Conservation (phyloP, 2,329 filamentous ascomycete genomes). For the Colletotrichum shisoi region DNA sequence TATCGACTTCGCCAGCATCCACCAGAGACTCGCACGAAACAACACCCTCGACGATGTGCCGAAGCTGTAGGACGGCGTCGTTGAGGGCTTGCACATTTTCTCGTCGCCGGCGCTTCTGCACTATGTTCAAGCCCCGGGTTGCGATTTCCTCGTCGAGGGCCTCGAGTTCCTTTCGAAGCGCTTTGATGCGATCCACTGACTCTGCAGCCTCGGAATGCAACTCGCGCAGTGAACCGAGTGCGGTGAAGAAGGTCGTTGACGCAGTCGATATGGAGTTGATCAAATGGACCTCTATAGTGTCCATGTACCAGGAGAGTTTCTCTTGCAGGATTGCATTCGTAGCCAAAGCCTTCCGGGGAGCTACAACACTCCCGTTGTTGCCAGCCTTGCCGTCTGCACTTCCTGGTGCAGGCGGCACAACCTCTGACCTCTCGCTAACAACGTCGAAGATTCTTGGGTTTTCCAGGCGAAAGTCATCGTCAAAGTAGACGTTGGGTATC, state of each 20-base stretch:
- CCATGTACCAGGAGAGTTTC: conserved; percentile 99
- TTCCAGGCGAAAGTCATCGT: conserved; percentile 92
- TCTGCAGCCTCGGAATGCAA: conserved; percentile 91
- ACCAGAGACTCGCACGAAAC: conserved; percentile 80
- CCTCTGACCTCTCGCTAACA: conserved; percentile 93
- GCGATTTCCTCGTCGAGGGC: conserved; percentile 88
- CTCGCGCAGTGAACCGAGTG: conserved; percentile 87
- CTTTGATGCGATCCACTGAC: conserved; percentile 86
- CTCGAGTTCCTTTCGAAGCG: conserved; percentile 78
- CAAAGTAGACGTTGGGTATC: conserved; percentile 92
- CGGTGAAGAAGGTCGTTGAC: conserved; percentile 95
- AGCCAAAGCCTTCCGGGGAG: conserved; percentile 83
- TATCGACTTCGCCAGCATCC: conserved; percentile 82
- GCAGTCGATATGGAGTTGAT: conserved; percentile 96
- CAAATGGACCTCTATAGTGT: conserved; percentile 95
- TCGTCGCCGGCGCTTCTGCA: conserved; percentile 79
- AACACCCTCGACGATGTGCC: conserved; percentile 77
- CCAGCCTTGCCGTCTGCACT: conserved; percentile 62
- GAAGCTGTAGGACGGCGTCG: conserved; percentile 83
- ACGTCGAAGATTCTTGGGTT: conserved; percentile 97
- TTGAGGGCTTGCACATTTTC: conserved; percentile 86
- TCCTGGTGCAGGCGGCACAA: conserved; percentile 74
- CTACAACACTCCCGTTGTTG: conserved; percentile 65
- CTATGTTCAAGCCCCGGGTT: conserved; percentile 81
- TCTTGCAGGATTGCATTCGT: conserved; percentile 98